Percentiles rank a stretch among this genome's conserved stretches.
Conservation (phyloP, 805 yeast species). For the Barnettozyma californica region DNA sequence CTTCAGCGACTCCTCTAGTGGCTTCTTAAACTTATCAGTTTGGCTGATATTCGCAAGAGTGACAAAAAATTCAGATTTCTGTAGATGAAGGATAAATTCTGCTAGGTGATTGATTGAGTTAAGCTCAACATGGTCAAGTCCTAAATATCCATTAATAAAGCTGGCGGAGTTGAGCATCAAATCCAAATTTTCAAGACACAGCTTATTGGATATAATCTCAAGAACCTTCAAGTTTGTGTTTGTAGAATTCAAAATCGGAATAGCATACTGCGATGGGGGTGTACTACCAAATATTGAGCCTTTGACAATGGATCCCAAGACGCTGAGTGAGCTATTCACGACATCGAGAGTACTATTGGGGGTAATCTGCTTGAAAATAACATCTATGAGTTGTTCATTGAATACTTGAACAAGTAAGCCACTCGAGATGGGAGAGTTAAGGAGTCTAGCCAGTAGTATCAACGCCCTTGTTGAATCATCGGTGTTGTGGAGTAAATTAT, state of each 20-base stretch:
- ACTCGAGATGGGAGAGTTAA: slow-evolving; percentile 41
- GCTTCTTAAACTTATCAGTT: slow-evolving; percentile 23
- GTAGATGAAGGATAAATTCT: slow-evolving; percentile 40
- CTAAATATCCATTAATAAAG: slow-evolving; percentile 19
- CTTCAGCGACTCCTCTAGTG: slow-evolving; percentile 9
- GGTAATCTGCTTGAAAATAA: slow-evolving; percentile 37
- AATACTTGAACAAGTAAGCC: slow-evolving; percentile 31
- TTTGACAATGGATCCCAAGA: slow-evolving; percentile 21
- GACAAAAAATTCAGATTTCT: slow-evolving; percentile 41
- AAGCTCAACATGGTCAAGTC: slow-evolving; percentile 16
- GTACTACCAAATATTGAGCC: slow-evolving; percentile 21
- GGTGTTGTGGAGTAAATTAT: slow-evolving; percentile 38
- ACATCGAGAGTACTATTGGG: slow-evolving; percentile 32
- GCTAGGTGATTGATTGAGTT: slow-evolving; percentile 28
- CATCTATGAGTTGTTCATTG: slow-evolving; percentile 36
- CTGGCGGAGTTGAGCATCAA: slow-evolving; percentile 16
- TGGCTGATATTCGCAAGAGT: slow-evolving; percentile 37
- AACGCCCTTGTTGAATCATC: slow-evolving; percentile 49
- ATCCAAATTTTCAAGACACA: slow-evolving; percentile 21
- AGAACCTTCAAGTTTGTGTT: slow-evolving; percentile 13
- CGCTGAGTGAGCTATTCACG: slow-evolving; percentile 40
- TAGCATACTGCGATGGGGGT: slow-evolving; percentile 11
- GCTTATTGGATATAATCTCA: slow-evolving; percentile 16
- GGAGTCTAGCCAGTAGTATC: slow-evolving; percentile 46
- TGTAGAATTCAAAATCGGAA: slow-evolving; percentile 15